Percentiles rank a stretch among this genome's conserved stretches.
Conservation (phyloP, 2,329 filamentous ascomycete species). For the Trichoderma semiorbis region DNA sequence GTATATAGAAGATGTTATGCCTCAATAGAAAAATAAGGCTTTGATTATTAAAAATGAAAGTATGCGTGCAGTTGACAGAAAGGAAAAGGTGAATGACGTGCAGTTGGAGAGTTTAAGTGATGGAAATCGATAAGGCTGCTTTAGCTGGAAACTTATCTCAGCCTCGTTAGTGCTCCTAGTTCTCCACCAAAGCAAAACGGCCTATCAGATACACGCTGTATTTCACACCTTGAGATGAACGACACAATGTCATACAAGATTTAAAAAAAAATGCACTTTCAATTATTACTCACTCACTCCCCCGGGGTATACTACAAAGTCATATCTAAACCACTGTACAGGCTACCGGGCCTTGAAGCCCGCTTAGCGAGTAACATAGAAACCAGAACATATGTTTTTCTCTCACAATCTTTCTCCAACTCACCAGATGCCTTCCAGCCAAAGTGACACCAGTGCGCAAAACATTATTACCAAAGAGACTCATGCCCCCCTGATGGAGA, state of each 20-base stretch:
- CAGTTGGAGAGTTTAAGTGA: neutral
- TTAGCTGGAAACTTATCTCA: conserved; percentile 6
- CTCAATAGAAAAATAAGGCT: neutral
- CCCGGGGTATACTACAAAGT: conserved; percentile 38
- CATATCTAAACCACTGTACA: conserved; percentile 35
- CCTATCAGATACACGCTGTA: neutral
- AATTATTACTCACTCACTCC: conserved; percentile 32
- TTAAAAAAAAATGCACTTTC: neutral
- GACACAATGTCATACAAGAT: neutral
- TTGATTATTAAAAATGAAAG: neutral
- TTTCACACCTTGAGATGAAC: neutral
- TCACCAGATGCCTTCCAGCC: conserved; percentile 16
- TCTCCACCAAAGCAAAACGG: neutral
- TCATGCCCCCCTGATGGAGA: conserved; percentile 22
- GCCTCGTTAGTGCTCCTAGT: conserved; percentile 18
- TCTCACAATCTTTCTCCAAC: conserved; percentile 22
- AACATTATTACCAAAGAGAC: conserved; percentile 25
- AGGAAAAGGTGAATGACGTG: neutral
- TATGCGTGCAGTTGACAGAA: neutral
- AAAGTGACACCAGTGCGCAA: conserved; percentile 22
- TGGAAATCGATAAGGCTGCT: conserved; percentile 13
- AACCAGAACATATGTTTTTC: conserved; percentile 24
- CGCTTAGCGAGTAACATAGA: conserved; percentile 23
- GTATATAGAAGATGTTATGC: neutral
- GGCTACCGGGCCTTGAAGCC: conserved; percentile 20